These are phyloP conservation scores for Pachyrhizus erosus DNA, from an alignment of 306 rosid genomes.

Conservation along the genomic window DNA sequence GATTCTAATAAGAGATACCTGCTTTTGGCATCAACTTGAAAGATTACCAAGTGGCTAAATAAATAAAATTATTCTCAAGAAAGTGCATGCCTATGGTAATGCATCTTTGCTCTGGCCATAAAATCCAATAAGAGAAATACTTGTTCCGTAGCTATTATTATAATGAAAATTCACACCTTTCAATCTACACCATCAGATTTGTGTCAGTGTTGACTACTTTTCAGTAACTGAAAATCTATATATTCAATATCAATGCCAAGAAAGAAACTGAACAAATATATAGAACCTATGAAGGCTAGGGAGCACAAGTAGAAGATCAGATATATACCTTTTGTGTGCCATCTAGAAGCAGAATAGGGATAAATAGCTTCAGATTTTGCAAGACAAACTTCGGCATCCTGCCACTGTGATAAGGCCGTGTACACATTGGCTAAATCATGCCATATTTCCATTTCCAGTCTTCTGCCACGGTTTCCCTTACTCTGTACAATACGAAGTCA, in stretches of 20 bases:
- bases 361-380: slow-evolving; percentile 75
- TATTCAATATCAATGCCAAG: not conserved
- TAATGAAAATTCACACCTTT: not conserved
- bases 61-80: not conserved
- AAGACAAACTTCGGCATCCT: slow-evolving; percentile 87
- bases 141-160: not conserved
- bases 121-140: not conserved
- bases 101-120: not conserved
- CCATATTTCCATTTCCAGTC: slow-evolving; percentile 92
- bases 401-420: slow-evolving; percentile 74
- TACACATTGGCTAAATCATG: slow-evolving; percentile 82
- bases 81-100: not conserved
- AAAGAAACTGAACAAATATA: not conserved
- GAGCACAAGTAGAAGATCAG: slow-evolving; percentile 1
- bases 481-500: slow-evolving; percentile 51
- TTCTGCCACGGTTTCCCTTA: slow-evolving; percentile 61
- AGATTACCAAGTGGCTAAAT: not conserved
- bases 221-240: slow-evolving; percentile 6
- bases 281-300: not conserved
- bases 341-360: slow-evolving; percentile 91
- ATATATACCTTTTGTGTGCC: slow-evolving; percentile 74
- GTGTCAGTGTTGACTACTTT: not conserved
- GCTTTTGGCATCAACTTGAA: not conserved
- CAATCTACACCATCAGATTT: not conserved
- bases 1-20: not conserved